These are phyloP conservation scores for Fraxinus anomala DNA, from an alignment of 257 asterid genomes.

Conservation along the genomic window DNA sequence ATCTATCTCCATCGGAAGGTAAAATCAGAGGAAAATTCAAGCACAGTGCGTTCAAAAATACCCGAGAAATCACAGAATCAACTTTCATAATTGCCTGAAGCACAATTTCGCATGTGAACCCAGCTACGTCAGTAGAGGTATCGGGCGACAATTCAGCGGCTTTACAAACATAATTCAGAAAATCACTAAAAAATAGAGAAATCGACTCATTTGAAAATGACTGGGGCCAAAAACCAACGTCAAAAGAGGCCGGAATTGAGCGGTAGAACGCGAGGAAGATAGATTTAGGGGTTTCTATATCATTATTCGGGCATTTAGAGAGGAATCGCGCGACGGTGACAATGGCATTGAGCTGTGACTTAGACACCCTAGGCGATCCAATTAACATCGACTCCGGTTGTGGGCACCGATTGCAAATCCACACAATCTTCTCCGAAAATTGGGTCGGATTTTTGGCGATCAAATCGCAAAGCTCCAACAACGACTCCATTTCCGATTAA, in stretches of 20 bases:
- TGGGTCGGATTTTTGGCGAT: slow-evolving; percentile 64
- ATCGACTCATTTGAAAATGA: slow-evolving; percentile 62
- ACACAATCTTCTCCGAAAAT: slow-evolving; percentile 62
- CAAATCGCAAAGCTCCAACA: slow-evolving; percentile 85
- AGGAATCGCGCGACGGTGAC: slow-evolving; percentile 78
- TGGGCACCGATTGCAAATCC: slow-evolving; percentile 97
- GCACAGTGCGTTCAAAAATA: slow-evolving; percentile 63
- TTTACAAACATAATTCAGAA: slow-evolving; percentile 53
- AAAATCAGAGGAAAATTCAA: slow-evolving; percentile 68
- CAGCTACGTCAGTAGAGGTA: slow-evolving; percentile 71
- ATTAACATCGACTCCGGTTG: slow-evolving; percentile 58
- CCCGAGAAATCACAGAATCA: slow-evolving; percentile 50
- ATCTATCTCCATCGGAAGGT: slow-evolving; percentile 66
- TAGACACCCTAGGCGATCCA: slow-evolving; percentile 82
- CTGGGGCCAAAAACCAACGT: slow-evolving; percentile 81
- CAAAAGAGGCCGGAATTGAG: slow-evolving; percentile 70
- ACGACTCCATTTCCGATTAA: slow-evolving; percentile 58
- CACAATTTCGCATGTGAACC: slow-evolving; percentile 75
- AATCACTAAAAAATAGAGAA: slow-evolving; percentile 61
- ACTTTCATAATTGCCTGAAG: slow-evolving; percentile 47
- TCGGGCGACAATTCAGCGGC: slow-evolving; percentile 66
- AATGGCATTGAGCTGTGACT: slow-evolving; percentile 82
- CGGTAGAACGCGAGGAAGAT: slow-evolving; percentile 74
- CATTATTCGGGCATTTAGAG: slow-evolving; percentile 46
- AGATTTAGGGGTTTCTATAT: slow-evolving; percentile 67